A percentile compares a stretch with the other conserved stretches of the same genome.
Evolutionary conservation across 2,329 filamentous ascomycete genomes (phyloP).

Genomic region (Alternaria triticina): DNA sequence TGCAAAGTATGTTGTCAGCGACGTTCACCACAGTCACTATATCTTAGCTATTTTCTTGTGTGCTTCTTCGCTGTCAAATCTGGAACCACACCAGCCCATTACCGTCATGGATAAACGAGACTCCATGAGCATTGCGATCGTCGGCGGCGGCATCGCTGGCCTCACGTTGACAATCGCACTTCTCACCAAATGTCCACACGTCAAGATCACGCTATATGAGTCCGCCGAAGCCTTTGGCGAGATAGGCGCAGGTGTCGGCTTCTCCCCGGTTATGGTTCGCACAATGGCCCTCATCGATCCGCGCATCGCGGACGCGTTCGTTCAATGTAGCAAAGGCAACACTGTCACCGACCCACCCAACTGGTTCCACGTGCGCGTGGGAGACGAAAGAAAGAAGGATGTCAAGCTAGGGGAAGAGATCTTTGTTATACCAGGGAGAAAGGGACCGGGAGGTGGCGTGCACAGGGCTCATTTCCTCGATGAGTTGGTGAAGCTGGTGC

Average conservation of each 20-base stretch:
- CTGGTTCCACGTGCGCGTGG: conserved; percentile 34
- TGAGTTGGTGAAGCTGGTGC: conserved; percentile 57
- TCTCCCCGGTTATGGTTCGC: conserved; percentile 42
- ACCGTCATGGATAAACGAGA: conserved; percentile 5
- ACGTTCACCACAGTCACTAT: neutral
- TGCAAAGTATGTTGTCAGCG: neutral
- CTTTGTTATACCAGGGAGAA: conserved; percentile 31
- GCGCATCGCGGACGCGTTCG: conserved; percentile 31
- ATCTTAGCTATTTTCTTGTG: neutral
- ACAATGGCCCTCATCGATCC: conserved; percentile 53
- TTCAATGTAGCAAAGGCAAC: conserved; percentile 10
- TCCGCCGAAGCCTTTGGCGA: conserved; percentile 61
- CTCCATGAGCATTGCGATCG: conserved; percentile 57
- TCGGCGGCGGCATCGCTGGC: conserved; percentile 67
- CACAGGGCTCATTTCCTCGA: conserved; percentile 59
- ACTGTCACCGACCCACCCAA: conserved; percentile 18
- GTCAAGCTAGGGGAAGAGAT: conserved; percentile 22
- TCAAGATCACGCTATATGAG: conserved; percentile 62
- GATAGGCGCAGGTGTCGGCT: conserved; percentile 64
- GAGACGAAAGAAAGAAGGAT: conserved; percentile 31
- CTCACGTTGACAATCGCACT: conserved; percentile 61
- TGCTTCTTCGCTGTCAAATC: neutral
- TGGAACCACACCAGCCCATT: neutral
- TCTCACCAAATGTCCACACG: conserved; percentile 44
- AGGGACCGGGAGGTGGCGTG: conserved; percentile 44